Evolutionary conservation across 177 flowering plant species (phyloP), one percentile per base, ranked within the genome.

Genomic region (Telopea speciosissima): DNA sequence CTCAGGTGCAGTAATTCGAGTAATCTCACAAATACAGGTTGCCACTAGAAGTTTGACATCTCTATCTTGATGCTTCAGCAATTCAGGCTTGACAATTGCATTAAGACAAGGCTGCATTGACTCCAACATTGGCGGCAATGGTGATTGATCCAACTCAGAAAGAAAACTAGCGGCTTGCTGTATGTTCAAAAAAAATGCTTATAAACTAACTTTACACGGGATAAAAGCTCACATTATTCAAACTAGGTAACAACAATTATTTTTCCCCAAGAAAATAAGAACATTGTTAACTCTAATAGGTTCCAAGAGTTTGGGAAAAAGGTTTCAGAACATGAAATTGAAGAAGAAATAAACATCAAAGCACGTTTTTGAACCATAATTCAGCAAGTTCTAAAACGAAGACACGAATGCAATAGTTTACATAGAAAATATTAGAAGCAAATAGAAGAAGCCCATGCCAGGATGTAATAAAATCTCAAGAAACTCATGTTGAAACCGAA

Each of bases 1-100:
- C 78, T 91, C 95, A 52, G 99, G 99, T n/a, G 99, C 99, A 67
- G 98, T 96, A 42, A 96, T 90, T 33, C 99, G 85, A 24, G 98
- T 96, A 72, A 93, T 89, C 83, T 96, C 98, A 78, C 95, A 91
- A 70, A 87, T 75, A 78, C 97, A 96, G 25, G 98, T 82, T 25
- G 98, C 99, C 61, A 93, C 97, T 52, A 93, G 85, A 83, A 96
- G 93, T 71, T 83, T 91, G 65, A 91, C 88, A 69, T 93, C 97
- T 76, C 82, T 83, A 75, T 96, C 99, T 81, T 86, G 91, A 79
- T 93, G 98, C 79, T 87, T 88, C 75, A 96, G 79, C 73, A 89
- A 65, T 76, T 89, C 94, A 72, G 93, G 86, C 74, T 88, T 89
- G 63, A 85, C 92, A 72, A 96, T 81, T 66, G 93, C 90, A 81